Percentiles rank a stretch among this genome's conserved stretches.
Conservation (phyloP, 2,329 filamentous ascomycete species). For the Arthrobotrys iridis region DNA sequence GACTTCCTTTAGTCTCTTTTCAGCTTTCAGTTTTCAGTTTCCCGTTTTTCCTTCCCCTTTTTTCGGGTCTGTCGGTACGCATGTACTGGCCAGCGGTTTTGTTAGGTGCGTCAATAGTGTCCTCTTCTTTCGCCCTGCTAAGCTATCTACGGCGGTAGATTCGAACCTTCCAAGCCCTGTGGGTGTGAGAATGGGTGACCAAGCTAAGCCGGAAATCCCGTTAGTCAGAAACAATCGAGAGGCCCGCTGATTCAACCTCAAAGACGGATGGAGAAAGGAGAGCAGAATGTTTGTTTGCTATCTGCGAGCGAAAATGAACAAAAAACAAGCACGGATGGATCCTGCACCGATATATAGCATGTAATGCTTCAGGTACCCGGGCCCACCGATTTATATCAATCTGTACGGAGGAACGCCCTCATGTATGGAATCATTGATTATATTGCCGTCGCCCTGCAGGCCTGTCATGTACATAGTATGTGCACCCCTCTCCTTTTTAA, state of each 20-base stretch:
- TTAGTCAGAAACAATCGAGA: slow-evolving; percentile 16
- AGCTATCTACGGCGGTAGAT: slow-evolving; percentile 35
- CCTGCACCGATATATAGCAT: slow-evolving; percentile 7
- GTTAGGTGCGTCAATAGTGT: slow-evolving; percentile 21
- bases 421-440: no score
- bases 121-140: slow-evolving; percentile 23
- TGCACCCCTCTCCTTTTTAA: slow-evolving; percentile 9
- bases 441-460: slow-evolving; percentile 12
- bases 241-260: slow-evolving; percentile 7
- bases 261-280: slow-evolving; percentile 38
- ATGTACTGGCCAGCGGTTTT: neutral
- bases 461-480: neutral
- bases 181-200: no score
- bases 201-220: slow-evolving; percentile 7
- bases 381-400: slow-evolving; percentile 17
- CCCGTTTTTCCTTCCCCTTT: slow-evolving; percentile 6
- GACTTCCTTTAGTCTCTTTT: slow-evolving; percentile 25
- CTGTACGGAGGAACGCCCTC: neutral
- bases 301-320: neutral
- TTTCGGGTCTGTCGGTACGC: neutral
- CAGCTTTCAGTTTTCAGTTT: neutral
- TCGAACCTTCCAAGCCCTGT: slow-evolving; percentile 1
- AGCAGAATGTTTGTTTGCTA: neutral
- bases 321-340: neutral
- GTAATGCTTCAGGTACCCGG: slow-evolving; percentile 10